Base-by-base conservation (phyloP, 179 eudicot genomes). In the Spinacia oleracea region DNA sequence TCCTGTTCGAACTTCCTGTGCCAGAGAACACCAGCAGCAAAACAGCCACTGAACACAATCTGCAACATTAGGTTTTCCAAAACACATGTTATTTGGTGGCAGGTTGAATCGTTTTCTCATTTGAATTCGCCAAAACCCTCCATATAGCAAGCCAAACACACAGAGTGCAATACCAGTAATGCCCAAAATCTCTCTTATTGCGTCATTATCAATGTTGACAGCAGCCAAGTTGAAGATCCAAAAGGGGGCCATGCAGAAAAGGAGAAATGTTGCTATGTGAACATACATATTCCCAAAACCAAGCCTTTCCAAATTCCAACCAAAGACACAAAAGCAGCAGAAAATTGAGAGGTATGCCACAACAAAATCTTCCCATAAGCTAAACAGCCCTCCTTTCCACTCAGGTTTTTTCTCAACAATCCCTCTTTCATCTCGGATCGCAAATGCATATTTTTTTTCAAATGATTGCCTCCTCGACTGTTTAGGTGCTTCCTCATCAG, bases 291-390 rank as follows among this genome's bases (percentile, higher is more conserved):
- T 95, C 14, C 98, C 98, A 69, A 93, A 89, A 50, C 97, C 97
- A 29, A 93, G 91, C 75, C 98, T 89, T 87, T 92, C 98, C 96
- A 92, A 87, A 63, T 93, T 93, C 99, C 99, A 92, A 38, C 99
- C 99, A 21, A 96, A 96, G 56, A 93, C 97, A 85, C 99, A 96
- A 76, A 89, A 89, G 46, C 89, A 84, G 81, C 99, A 96, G 70
- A 92, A 91, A 14, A 91, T 23, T 0, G 93, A 90, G 4, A 91
- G 80, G 79, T 89, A 91, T 12, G 92, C 91, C 40, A 81, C 89
- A 23, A 80, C 77, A 42, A 86, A 79, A 80, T 91, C 96, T 71
- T 91, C 87, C 89, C 89, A 89, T n/a, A 91, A 62, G 72, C 89
- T 87, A 79, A 91, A 82, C 59, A 91, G 53, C n/a, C 90, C 88